Evolutionary conservation across 306 rosid species (phyloP).

Genomic region (Acacia crassicarpa): DNA sequence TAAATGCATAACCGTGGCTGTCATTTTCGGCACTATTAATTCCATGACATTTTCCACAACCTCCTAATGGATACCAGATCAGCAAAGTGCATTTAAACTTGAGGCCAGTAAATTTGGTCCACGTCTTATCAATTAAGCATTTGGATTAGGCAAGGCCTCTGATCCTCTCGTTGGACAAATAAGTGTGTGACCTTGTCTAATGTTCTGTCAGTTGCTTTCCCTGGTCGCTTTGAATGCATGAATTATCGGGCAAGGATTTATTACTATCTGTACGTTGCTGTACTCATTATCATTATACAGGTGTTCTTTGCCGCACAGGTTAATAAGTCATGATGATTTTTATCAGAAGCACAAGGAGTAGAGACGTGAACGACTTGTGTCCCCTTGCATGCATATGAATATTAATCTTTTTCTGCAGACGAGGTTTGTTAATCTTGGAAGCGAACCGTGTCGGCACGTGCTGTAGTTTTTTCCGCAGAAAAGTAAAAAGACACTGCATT

Average conservation of each 20-base stretch:
- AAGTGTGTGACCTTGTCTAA: neutral
- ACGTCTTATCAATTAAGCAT: neutral
- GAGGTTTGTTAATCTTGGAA: neutral
- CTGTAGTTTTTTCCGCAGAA: neutral
- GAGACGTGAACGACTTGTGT: neutral
- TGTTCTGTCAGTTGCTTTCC: neutral
- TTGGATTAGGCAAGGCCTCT: neutral
- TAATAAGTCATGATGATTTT: slow-evolving; percentile 34
- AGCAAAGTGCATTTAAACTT: neutral
- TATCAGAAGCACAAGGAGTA: neutral
- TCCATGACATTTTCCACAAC: slow-evolving; percentile 8
- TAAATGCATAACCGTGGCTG: neutral
- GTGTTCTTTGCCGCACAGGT: slow-evolving; percentile 38
- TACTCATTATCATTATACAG: slow-evolving; percentile 2
- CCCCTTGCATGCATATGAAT: neutral
- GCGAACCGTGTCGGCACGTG: neutral
- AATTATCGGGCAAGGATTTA: neutral
- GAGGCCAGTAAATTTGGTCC: neutral
- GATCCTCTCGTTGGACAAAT: neutral
- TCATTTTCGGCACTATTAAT: slow-evolving; percentile 20
- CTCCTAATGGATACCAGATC: neutral
- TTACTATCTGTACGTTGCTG: neutral
- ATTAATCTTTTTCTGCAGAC: neutral
- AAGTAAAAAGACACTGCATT: neutral
- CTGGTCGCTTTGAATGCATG: neutral